Evolutionary conservation across 2,329 filamentous ascomycete species (phyloP).

Genomic region (Delphinella strobiligena): DNA sequence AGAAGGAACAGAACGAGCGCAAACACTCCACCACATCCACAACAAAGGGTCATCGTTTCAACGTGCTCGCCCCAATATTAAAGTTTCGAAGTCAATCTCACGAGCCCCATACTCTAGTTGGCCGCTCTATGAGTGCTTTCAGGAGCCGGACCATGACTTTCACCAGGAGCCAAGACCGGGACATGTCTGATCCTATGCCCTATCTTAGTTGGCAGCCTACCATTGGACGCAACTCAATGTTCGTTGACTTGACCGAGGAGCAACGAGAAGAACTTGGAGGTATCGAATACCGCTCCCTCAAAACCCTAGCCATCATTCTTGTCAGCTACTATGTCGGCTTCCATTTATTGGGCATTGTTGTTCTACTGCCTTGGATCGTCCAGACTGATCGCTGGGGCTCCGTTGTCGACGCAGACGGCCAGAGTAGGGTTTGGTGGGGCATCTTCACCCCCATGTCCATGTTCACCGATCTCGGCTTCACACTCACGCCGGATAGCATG

Average conservation of each 20-base stretch:
- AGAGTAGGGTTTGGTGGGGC: conserved; percentile 75
- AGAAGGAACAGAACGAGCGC: conserved; percentile 12
- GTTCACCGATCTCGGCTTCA: conserved; percentile 93
- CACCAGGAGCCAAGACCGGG: conserved; percentile 31
- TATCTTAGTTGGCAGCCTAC: conserved; percentile 94
- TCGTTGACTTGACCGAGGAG: conserved; percentile 75
- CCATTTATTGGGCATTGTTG: conserved; percentile 61
- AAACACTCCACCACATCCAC: conserved; percentile 6
- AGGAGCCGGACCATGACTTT: conserved; percentile 9
- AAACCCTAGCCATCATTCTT: conserved; percentile 70
- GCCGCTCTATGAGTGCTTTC: conserved; percentile 8
- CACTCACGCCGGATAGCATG: conserved; percentile 90
- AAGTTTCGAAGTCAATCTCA: conserved; percentile 2
- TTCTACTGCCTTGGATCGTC: conserved; percentile 70
- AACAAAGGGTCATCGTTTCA: conserved; percentile 6
- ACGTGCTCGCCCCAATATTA: conserved; percentile 6
- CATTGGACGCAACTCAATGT: conserved; percentile 83
- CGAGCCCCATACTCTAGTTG: conserved; percentile 1
- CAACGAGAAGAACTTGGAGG: conserved; percentile 91
- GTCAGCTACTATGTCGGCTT: conserved; percentile 73
- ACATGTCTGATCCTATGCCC: conserved; percentile 52
- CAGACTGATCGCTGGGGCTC: conserved; percentile 49
- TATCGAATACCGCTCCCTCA: conserved; percentile 88
- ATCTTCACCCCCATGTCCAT: conserved; percentile 79
- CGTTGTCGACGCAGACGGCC: conserved; percentile 49